Percentiles rank a stretch among this genome's conserved stretches.
Evolutionary conservation across 176 grass and related monocot genomes (phyloP).

Genomic region (Carex kokanica): DNA sequence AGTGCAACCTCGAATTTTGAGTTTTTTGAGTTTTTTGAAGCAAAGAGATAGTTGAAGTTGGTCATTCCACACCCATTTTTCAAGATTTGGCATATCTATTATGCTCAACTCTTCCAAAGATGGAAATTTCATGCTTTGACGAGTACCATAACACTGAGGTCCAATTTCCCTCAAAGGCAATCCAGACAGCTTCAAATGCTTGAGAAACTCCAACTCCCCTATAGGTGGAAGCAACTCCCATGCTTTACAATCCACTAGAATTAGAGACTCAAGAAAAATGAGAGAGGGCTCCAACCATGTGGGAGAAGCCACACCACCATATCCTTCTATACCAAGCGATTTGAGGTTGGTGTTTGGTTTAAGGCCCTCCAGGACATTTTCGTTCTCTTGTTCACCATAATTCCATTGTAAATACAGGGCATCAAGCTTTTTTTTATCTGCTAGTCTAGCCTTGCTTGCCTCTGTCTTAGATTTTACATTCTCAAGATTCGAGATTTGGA

Average conservation of each 20-base stretch:
- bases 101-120: background rate
- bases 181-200: too few species aligned
- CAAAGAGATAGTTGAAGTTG: background rate
- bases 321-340: conserved; percentile 26
- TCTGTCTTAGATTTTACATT: background rate
- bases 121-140: too few species aligned
- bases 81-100: background rate
- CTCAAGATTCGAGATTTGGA: background rate
- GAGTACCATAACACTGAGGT: too few species aligned
- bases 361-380: conserved; percentile 36
- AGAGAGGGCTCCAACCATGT: conserved; percentile 29
- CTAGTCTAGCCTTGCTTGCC: conserved; percentile 15
- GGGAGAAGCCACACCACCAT: conserved; percentile 17
- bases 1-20: background rate
- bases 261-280: conserved; percentile 17
- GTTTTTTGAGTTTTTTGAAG: conserved; percentile 7
- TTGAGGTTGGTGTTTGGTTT: conserved; percentile 26
- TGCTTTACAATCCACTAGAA: conserved; percentile 23
- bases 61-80: conserved; percentile 8
- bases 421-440: conserved; percentile 23
- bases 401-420: conserved; percentile 30
- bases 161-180: too few species aligned
- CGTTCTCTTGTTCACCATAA: background rate
- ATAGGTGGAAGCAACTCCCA: too few species aligned
- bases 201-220: too few species aligned